Evolutionary conservation across 768 basidiomycete species (phyloP).

Genomic region (Lentinus brumalis): DNA sequence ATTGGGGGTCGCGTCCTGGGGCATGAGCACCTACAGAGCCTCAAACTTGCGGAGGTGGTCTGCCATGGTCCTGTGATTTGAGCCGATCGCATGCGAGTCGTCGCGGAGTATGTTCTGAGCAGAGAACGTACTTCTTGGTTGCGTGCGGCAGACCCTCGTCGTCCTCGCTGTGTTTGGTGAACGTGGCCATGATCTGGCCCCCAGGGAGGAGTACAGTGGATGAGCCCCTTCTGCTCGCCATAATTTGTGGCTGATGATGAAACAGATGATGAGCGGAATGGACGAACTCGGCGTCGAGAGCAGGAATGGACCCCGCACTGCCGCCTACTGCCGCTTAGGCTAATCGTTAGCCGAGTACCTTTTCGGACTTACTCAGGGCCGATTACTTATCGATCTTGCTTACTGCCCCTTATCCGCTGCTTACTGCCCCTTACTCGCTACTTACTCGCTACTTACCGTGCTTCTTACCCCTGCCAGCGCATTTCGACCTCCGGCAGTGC

Average conservation of each 20-base stretch:
- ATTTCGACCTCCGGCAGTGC: neutral
- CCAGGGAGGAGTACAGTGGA: constrained; percentile 70
- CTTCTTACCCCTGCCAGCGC: no score
- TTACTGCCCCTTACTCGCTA: no score
- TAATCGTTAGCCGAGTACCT: no score
- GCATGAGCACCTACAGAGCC: constrained; percentile 59
- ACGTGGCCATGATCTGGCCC: constrained; percentile 73
- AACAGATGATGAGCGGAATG: neutral
- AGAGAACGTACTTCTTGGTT: constrained; percentile 74
- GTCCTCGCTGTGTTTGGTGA: constrained; percentile 79
- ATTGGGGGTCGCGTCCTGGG: neutral
- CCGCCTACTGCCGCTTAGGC: no score
- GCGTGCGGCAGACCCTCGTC: constrained; percentile 90
- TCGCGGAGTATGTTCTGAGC: constrained; percentile 10
- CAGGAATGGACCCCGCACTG: neutral
- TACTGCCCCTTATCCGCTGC: no score
- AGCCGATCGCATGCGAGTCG: constrained; percentile 19
- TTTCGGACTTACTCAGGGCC: no score
- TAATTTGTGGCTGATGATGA: neutral
- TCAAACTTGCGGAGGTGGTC: constrained; percentile 93
- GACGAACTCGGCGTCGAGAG: neutral
- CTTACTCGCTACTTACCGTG: no score
- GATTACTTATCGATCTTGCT: no score
- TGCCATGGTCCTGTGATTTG: constrained; percentile 74
- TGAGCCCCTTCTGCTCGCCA: constrained; percentile 63